Evolutionary conservation across 1,139 yeast genomes (phyloP).

Genomic region (Blastobotrys illinoisensis): DNA sequence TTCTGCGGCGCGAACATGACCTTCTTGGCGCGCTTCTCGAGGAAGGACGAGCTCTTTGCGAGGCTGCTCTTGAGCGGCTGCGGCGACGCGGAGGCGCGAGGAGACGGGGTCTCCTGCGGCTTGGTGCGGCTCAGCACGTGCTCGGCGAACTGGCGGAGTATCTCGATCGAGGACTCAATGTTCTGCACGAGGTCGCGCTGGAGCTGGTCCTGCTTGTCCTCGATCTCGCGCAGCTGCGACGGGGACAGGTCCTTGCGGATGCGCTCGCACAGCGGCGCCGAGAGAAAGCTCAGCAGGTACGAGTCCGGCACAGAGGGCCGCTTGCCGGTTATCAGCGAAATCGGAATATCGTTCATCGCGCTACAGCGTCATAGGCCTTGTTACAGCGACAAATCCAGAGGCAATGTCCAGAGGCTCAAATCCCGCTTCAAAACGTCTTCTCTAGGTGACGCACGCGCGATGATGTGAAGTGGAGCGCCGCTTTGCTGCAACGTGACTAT

Average conservation of each 20-base stretch:
- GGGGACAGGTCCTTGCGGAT: conserved; percentile 13
- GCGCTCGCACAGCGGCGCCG: conserved; percentile 14
- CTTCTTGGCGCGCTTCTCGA: conserved; percentile 13
- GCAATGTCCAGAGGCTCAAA: background rate
- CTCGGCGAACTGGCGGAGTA: conserved; percentile 16
- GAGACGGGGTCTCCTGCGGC: conserved; percentile 2
- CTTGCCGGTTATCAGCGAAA: conserved; percentile 9
- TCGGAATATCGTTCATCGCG: conserved; percentile 2
- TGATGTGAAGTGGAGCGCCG: background rate
- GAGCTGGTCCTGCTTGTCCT: conserved; percentile 13
- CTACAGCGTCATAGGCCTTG: conserved; percentile 1
- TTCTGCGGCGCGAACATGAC: conserved; percentile 19
- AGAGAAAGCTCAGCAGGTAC: conserved; percentile 19
- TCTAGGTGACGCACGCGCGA: background rate
- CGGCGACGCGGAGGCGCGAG: conserved; percentile 3
- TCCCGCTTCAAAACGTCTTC: background rate
- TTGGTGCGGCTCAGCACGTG: conserved; percentile 5
- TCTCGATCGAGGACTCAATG: conserved; percentile 15
- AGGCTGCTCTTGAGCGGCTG: conserved; percentile 1
- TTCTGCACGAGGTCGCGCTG: conserved; percentile 17
- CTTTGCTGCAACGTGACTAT: background rate
- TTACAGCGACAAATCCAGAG: too few relatives aligned
- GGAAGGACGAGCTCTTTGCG: background rate
- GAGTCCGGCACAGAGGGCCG: conserved; percentile 20
- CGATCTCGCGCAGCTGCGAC: conserved; percentile 9